Evolutionary conservation across 345 rosid species (phyloP).

Genomic region (Excoecaria agallocha): DNA sequence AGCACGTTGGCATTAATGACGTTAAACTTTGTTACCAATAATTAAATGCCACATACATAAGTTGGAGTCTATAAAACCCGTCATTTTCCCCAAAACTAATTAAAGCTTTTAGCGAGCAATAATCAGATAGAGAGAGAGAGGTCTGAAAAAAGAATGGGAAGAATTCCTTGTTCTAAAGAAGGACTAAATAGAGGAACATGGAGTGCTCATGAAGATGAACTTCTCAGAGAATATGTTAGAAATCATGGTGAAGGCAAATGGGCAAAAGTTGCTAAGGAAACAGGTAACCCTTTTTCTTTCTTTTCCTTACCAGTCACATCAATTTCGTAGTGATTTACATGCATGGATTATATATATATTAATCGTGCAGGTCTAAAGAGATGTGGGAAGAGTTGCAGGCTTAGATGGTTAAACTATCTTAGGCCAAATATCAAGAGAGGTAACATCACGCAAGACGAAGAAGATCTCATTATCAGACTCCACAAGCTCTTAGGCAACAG

Average conservation of each 20-base stretch:
- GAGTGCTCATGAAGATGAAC: slow-evolving; percentile 8
- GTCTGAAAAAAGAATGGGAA: background rate
- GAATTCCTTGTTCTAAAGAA: slow-evolving; percentile 5
- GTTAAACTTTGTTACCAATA: no score
- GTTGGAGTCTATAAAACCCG: no score
- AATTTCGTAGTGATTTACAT: no score
- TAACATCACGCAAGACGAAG: slow-evolving; percentile 38
- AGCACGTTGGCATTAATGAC: no score
- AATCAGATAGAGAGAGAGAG: background rate
- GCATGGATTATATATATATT: no score
- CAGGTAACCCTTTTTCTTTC: background rate
- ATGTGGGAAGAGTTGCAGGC: slow-evolving; percentile 47
- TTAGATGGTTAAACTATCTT: slow-evolving; percentile 42
- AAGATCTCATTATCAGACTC: slow-evolving; percentile 40
- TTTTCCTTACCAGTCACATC: no score
- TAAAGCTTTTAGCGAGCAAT: background rate
- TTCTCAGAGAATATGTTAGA: slow-evolving; percentile 9
- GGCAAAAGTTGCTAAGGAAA: slow-evolving; percentile 8
- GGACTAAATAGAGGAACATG: slow-evolving; percentile 15
- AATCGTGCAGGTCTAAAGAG: slow-evolving; percentile 15
- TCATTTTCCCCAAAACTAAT: no score
- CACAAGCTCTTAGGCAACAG: slow-evolving; percentile 22
- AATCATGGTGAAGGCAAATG: slow-evolving; percentile 21
- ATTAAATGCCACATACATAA: no score
- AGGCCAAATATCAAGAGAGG: slow-evolving; percentile 48